Conservation (phyloP, 768 basidiomycete species). For the Trametes villosa region DNA sequence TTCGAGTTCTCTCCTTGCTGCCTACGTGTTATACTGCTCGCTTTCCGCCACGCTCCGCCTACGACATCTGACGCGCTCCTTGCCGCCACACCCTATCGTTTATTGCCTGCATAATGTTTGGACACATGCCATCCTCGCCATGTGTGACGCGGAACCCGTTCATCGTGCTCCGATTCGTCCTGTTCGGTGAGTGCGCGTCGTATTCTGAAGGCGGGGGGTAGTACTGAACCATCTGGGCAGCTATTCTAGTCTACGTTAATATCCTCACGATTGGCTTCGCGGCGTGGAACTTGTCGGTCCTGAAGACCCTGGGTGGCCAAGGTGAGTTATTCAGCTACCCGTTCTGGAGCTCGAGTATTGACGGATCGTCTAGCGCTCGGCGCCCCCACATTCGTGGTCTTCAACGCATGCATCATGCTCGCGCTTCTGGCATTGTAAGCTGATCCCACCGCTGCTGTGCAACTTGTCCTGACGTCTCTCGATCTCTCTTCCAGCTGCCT, state of each 20-base stretch:
- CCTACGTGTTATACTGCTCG: constrained; percentile 1
- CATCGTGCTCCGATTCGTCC: constrained; percentile 57
- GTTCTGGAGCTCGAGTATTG: constrained; percentile 35
- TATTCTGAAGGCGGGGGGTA: neutral
- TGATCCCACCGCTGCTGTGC: neutral
- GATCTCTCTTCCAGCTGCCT: neutral
- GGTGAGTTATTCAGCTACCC: constrained; percentile 37
- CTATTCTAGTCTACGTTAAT: constrained; percentile 54
- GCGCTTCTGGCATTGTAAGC: constrained; percentile 39
- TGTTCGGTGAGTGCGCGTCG: constrained; percentile 51
- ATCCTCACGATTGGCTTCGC: constrained; percentile 58
- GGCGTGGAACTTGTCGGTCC: constrained; percentile 57
- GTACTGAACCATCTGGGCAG: constrained; percentile 30
- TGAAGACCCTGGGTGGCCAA: constrained; percentile 38
- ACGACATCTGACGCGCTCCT: constrained; percentile 8
- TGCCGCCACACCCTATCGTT: constrained; percentile 6
- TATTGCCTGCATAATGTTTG: constrained; percentile 10
- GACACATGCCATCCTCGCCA: constrained; percentile 4
- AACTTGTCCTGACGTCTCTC: neutral
- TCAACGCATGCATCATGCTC: constrained; percentile 46
- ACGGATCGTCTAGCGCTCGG: constrained; percentile 33
- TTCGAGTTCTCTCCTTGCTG: constrained; percentile 12
- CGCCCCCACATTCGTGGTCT: constrained; percentile 52
- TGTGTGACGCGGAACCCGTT: constrained; percentile 53
- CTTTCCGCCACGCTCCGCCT: constrained; percentile 6